These are phyloP conservation scores for Leccinum subtestaceum DNA, from an alignment of 768 basidiomycete genomes.

Conservation along the genomic window DNA sequence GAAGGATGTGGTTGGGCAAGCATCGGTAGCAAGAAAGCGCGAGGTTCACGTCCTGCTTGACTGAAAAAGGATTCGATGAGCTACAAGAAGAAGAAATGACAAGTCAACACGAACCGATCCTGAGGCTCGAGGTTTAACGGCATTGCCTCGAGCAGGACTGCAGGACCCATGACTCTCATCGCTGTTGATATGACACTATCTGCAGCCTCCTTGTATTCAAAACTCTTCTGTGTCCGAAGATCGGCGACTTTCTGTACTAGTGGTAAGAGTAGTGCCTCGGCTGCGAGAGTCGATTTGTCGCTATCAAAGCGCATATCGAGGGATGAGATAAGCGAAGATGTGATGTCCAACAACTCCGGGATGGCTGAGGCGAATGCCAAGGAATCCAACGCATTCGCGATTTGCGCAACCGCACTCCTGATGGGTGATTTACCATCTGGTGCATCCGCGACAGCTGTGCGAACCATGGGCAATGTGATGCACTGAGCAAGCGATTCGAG, in stretches of 20 bases:
- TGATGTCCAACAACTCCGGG: conserved; percentile 73
- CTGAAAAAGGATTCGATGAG: conserved; percentile 37
- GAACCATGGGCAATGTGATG: conserved; percentile 63
- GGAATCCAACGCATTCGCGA: conserved; percentile 66
- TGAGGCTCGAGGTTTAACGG: conserved; percentile 86
- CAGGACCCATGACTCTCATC: conserved; percentile 83
- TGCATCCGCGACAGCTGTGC: conserved; percentile 46
- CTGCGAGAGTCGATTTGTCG: conserved; percentile 48
- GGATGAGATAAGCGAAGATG: conserved; percentile 64
- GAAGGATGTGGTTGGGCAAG: conserved; percentile 79
- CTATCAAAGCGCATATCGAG: conserved; percentile 50
- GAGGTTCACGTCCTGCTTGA: conserved; percentile 72
- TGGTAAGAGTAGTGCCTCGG: conserved; percentile 67
- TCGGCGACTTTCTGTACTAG: conserved; percentile 71
- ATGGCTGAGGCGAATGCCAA: conserved; percentile 71
- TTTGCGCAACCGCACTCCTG: conserved; percentile 58
- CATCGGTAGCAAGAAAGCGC: conserved; percentile 89
- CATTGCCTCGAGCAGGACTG: conserved; percentile 65
- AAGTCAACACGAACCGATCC: conserved; percentile 55
- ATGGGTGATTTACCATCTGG: conserved; percentile 52
- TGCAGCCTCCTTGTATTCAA: conserved; percentile 87
- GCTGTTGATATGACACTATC: conserved; percentile 78
- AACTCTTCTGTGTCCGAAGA: conserved; percentile 72
- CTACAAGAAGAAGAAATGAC: background rate
- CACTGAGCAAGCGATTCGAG: conserved; percentile 66